Evolutionary conservation across 2,329 filamentous ascomycete species (phyloP).

Genomic region (Fusarium setosum): DNA sequence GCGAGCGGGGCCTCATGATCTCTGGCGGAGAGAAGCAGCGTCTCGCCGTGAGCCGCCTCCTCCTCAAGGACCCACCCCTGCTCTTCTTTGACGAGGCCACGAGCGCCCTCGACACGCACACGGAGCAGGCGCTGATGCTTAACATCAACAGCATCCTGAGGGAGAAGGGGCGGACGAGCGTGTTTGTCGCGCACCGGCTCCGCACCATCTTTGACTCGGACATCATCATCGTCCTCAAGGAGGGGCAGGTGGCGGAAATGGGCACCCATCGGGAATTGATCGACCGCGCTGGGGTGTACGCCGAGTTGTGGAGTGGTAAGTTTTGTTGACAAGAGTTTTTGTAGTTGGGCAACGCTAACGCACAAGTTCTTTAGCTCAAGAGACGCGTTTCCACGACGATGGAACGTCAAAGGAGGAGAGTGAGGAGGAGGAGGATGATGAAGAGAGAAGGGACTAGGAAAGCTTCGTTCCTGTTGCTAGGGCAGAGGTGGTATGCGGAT

Average conservation of each 20-base stretch:
- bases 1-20: conserved; percentile 96
- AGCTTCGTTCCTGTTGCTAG: background rate
- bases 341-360: conserved; percentile 15
- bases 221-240: conserved; percentile 89
- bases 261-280: conserved; percentile 90
- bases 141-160: conserved; percentile 94
- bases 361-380: conserved; percentile 63
- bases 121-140: conserved; percentile 87
- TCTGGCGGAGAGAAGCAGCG: conserved; percentile 95
- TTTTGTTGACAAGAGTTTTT: conserved; percentile 23
- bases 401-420: conserved; percentile 55
- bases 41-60: conserved; percentile 82
- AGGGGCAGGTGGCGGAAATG: conserved; percentile 86
- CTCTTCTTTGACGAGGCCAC: conserved; percentile 97
- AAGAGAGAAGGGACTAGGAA: conserved; percentile 16
- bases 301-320: conserved; percentile 90
- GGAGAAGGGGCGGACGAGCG: conserved; percentile 89
- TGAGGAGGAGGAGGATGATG: conserved; percentile 34
- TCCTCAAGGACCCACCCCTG: conserved; percentile 89
- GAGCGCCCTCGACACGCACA: conserved; percentile 91
- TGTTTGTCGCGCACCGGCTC: conserved; percentile 93
- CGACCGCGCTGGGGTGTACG: conserved; percentile 82
- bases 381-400: conserved; percentile 66
- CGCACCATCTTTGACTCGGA: conserved; percentile 95
- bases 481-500: conserved; percentile 1